Percentiles rank a stretch among this genome's conserved stretches.
These are phyloP conservation scores for Penicillium coffeae DNA, from an alignment of 495 filamentous ascomycete species.

Conservation along the genomic window DNA sequence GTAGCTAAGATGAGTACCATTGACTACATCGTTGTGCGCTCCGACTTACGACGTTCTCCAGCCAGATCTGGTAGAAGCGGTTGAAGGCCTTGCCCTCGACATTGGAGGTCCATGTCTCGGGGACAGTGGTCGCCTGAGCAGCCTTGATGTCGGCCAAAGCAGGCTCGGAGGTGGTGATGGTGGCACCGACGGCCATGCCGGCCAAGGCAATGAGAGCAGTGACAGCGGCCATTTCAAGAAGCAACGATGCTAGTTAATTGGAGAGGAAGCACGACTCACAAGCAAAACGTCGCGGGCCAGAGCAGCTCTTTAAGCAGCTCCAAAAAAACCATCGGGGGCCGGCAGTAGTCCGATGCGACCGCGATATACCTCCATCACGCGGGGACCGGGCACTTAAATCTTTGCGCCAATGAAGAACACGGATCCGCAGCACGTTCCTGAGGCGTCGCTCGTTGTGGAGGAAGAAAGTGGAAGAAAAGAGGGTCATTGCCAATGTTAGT, in stretches of 20 bases:
- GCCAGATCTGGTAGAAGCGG: conserved; percentile 60
- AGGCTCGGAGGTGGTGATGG: conserved; percentile 9
- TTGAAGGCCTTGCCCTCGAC: conserved; percentile 61
- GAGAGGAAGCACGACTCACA: not conserved
- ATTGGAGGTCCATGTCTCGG: conserved; percentile 47
- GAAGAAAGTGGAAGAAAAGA: not conserved
- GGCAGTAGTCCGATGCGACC: not conserved
- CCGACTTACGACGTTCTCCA: conserved; percentile 63
- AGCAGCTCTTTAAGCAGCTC: not conserved
- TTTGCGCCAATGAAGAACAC: not conserved
- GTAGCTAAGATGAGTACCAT: conserved; percentile 1
- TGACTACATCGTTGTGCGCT: not conserved
- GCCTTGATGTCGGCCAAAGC: conserved; percentile 1
- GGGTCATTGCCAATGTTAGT: not conserved
- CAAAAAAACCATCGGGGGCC: not conserved
- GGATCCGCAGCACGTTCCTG: not conserved
- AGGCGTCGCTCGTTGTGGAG: not conserved
- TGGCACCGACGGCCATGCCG: conserved; percentile 4
- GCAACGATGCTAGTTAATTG: not conserved
- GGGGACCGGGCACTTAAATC: not conserved
- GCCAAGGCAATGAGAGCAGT: conserved; percentile 5
- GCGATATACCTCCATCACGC: not conserved
- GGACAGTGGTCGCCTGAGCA: conserved; percentile 8
- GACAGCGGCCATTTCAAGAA: not conserved
- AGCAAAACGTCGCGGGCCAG: not conserved